Evolutionary conservation across 2,329 filamentous ascomycete genomes (phyloP).

Genomic region (Trichoderma atrobrunneum): DNA sequence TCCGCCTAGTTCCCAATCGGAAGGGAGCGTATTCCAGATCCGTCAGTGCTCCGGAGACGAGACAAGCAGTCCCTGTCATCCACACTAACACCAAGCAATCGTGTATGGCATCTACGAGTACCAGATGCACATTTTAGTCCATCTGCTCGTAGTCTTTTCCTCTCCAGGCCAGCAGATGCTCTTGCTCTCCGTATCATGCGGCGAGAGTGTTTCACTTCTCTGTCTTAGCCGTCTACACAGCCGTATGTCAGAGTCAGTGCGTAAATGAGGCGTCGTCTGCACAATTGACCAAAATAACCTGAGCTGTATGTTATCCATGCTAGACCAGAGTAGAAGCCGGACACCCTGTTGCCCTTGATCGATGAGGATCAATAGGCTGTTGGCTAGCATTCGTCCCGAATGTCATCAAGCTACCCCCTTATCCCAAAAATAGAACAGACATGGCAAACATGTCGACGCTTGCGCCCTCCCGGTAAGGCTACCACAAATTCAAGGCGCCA

Average conservation of each 20-base stretch:
- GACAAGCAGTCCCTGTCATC: not conserved
- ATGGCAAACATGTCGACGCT: not conserved
- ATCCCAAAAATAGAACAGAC: slow-evolving; percentile 10
- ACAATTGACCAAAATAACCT: not conserved
- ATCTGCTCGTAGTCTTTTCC: not conserved
- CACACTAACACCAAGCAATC: not conserved
- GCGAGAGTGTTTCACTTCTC: not conserved
- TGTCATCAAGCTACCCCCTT: not conserved
- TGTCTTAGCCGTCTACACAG: not conserved
- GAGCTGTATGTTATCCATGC: not conserved
- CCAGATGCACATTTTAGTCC: not conserved
- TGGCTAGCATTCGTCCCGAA: not conserved
- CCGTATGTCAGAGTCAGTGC: not conserved
- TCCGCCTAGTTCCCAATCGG: not conserved
- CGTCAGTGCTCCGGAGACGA: not conserved
- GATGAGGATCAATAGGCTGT: slow-evolving; percentile 13
- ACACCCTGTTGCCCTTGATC: not conserved
- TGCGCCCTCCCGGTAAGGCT: not conserved
- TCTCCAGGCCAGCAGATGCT: not conserved
- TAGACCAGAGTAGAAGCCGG: not conserved
- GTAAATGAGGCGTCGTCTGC: not conserved
- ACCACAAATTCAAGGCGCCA: not conserved
- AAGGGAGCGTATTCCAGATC: not conserved
- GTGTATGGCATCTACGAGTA: not conserved
- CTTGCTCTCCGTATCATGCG: not conserved